Evolutionary conservation across 1,284 basidiomycete species (phyloP).

Genomic region (Sporisorium graminicola): DNA sequence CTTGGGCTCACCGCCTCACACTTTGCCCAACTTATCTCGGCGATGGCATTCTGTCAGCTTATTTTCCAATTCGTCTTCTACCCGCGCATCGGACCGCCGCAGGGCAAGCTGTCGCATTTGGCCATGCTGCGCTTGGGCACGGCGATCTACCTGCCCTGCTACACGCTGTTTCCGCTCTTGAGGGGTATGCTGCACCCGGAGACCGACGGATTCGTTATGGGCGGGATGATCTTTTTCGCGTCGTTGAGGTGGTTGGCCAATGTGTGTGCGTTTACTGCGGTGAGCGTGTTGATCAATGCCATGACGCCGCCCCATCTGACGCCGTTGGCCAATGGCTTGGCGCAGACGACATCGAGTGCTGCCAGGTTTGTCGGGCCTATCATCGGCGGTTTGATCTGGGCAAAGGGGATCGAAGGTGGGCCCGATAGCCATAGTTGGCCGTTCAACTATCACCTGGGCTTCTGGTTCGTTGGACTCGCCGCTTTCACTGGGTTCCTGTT

Average conservation of each 20-base stretch:
- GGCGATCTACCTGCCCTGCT: conserved; percentile 52
- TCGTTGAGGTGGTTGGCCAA: conserved; percentile 70
- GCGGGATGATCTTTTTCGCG: conserved; percentile 70
- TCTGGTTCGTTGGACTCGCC: conserved; percentile 62
- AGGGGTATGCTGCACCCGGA: conserved; percentile 71
- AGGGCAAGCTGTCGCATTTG: conserved; percentile 65
- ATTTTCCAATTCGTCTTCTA: conserved; percentile 72
- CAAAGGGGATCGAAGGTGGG: conserved; percentile 60
- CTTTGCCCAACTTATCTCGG: conserved; percentile 68
- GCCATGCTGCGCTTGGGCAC: conserved; percentile 66
- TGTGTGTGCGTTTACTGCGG: conserved; percentile 69
- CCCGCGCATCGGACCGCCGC: conserved; percentile 75
- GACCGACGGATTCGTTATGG: conserved; percentile 70
- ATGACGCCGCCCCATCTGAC: conserved; percentile 70
- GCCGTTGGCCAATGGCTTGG: conserved; percentile 71
- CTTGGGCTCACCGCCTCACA: conserved; percentile 68
- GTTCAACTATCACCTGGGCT: conserved; percentile 65
- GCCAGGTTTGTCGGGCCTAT: conserved; percentile 71
- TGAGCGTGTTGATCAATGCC: conserved; percentile 70
- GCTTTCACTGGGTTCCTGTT: conserved; percentile 60
- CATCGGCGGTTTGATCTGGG: conserved; percentile 67
- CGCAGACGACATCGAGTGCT: conserved; percentile 69
- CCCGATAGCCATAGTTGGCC: conserved; percentile 53
- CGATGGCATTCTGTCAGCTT: conserved; percentile 64
- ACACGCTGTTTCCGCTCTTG: conserved; percentile 69